Percentiles rank a stretch among this genome's conserved stretches.
Evolutionary conservation across 2,329 filamentous ascomycete species (phyloP).

Genomic region (Volutella citrinella): DNA sequence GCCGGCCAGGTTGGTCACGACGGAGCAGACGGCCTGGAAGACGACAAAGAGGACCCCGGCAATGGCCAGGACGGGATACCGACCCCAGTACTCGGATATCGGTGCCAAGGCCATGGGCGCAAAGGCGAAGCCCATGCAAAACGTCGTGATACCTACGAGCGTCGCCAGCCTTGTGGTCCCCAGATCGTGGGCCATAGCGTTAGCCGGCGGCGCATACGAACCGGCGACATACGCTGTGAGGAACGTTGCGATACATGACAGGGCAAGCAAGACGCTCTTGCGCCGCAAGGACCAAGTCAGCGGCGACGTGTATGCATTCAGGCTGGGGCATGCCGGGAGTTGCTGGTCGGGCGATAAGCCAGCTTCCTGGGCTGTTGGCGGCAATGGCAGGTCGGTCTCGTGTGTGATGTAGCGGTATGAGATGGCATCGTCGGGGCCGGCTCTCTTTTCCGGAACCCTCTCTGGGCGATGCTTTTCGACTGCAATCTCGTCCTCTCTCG

Average conservation of each 20-base stretch:
- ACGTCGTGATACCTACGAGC: constrained; percentile 75
- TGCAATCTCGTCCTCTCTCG: constrained; percentile 17
- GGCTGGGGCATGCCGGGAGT: constrained; percentile 60
- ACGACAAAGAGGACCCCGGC: constrained; percentile 70
- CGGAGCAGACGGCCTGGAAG: constrained; percentile 70
- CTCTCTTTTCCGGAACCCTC: constrained; percentile 7
- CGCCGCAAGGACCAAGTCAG: constrained; percentile 67
- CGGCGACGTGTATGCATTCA: constrained; percentile 66
- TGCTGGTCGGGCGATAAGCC: constrained; percentile 22
- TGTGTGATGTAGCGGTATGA: constrained; percentile 41
- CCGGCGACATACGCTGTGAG: constrained; percentile 80
- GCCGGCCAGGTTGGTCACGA: constrained; percentile 66
- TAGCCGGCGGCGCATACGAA: constrained; percentile 69
- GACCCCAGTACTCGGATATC: constrained; percentile 83
- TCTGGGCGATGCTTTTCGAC: constrained; percentile 9
- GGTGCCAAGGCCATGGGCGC: constrained; percentile 88
- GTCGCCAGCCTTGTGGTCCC: constrained; percentile 62
- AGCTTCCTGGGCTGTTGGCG: constrained; percentile 16
- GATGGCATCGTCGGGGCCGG: constrained; percentile 27
- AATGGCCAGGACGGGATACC: constrained; percentile 75
- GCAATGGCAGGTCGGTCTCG: constrained; percentile 33
- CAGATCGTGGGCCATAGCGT: constrained; percentile 65
- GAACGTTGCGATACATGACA: constrained; percentile 74
- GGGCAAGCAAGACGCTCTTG: constrained; percentile 68
- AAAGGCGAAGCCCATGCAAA: constrained; percentile 75